A percentile compares a stretch with the other conserved stretches of the same genome.
Evolutionary conservation across 2,329 filamentous ascomycete genomes (phyloP).

Genomic region (Fusarium sambucinum): DNA sequence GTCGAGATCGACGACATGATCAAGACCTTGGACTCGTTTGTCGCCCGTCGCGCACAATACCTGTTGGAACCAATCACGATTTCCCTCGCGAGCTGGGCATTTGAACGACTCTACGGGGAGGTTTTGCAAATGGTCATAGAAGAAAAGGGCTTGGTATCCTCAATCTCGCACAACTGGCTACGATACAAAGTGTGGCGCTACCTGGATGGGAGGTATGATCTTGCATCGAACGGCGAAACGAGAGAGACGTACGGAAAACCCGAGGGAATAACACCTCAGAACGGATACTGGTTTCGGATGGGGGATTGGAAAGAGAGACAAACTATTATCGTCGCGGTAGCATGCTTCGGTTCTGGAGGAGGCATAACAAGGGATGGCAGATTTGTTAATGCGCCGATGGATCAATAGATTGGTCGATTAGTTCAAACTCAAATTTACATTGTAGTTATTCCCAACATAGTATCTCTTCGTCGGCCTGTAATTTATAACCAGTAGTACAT

Average conservation of each 20-base stretch:
- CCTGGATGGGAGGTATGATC: background rate
- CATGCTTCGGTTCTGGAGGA: background rate
- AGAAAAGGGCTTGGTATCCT: accelerated
- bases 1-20: background rate
- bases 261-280: background rate
- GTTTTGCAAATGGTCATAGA: accelerated
- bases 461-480: no score
- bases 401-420: background rate
- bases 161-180: accelerated
- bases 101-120: background rate
- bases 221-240: background rate
- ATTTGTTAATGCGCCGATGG: no score
- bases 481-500: no score
- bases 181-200: background rate
- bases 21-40: background rate
- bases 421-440: background rate
- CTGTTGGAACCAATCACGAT: background rate
- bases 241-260: background rate
- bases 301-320: background rate
- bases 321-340: accelerated
- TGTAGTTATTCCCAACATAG: no score
- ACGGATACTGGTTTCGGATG: background rate
- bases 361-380: background rate
- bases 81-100: background rate
- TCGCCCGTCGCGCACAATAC: background rate